A percentile compares a stretch with the other conserved stretches of the same genome.
These are phyloP conservation scores for Penicillium desertorum DNA, from an alignment of 495 filamentous ascomycete genomes.

Conservation along the genomic window DNA sequence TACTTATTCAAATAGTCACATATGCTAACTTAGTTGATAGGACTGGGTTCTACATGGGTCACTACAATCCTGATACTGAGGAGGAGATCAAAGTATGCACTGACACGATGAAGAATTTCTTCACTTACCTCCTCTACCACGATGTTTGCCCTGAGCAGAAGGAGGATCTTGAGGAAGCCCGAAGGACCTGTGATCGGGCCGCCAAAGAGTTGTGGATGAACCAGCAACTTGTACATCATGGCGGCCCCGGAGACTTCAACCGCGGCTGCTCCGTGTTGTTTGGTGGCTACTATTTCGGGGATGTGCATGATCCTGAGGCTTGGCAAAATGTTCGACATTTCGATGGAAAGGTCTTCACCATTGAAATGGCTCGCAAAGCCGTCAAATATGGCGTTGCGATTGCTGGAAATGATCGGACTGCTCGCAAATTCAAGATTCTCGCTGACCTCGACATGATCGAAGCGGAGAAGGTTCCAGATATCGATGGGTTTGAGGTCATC, in stretches of 20 bases:
- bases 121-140: slow-evolving; percentile 82
- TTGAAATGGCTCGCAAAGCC: slow-evolving; percentile 42
- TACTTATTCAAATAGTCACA: not conserved
- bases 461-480: slow-evolving; percentile 39
- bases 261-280: slow-evolving; percentile 59
- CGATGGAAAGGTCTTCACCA: slow-evolving; percentile 26
- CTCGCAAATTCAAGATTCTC: slow-evolving; percentile 36
- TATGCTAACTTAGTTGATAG: slow-evolving; percentile 18
- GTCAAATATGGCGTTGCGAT: slow-evolving; percentile 41
- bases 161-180: slow-evolving; percentile 63
- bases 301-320: slow-evolving; percentile 27
- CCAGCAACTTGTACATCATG: slow-evolving; percentile 37
- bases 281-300: slow-evolving; percentile 47
- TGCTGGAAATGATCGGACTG: slow-evolving; percentile 40
- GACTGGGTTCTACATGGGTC: slow-evolving; percentile 48
- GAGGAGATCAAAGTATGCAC: slow-evolving; percentile 52
- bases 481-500: slow-evolving; percentile 58
- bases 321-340: slow-evolving; percentile 14
- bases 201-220: slow-evolving; percentile 63
- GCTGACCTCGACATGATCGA: slow-evolving; percentile 25
- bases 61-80: slow-evolving; percentile 47
- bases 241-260: slow-evolving; percentile 76
- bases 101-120: slow-evolving; percentile 75
- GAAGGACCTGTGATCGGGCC: slow-evolving; percentile 65
- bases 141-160: slow-evolving; percentile 81